Percentiles rank a stretch among this genome's conserved stretches.
These are phyloP conservation scores for Volvox carteri DNA, from an alignment of 163 green algal species.

Conservation along the genomic window DNA sequence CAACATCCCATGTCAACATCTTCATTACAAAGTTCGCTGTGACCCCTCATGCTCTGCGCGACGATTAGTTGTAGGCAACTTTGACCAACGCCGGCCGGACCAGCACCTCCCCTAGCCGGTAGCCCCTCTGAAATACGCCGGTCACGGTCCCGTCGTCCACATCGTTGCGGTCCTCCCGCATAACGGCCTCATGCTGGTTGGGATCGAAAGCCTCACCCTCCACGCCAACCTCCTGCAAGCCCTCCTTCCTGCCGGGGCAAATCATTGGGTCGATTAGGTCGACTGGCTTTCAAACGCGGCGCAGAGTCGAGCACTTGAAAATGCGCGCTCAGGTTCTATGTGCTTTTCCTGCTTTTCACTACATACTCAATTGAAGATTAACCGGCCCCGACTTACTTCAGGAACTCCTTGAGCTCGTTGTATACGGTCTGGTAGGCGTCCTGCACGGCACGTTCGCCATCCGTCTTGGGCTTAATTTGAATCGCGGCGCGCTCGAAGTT, in stretches of 20 bases:
- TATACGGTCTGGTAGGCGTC: constrained; percentile 45
- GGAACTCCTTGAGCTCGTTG: constrained; percentile 49
- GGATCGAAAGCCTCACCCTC: constrained; percentile 85
- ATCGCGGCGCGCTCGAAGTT: constrained; percentile 63
- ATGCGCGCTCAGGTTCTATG: too few relatives aligned
- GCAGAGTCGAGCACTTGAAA: too few relatives aligned
- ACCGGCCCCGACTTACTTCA: constrained; percentile 58
- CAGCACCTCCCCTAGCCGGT: constrained; percentile 82
- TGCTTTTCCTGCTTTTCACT: too few relatives aligned
- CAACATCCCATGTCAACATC: background rate
- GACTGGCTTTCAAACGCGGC: too few relatives aligned
- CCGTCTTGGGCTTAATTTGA: constrained; percentile 43
- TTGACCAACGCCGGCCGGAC: constrained; percentile 94
- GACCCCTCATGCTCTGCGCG: too few relatives aligned
- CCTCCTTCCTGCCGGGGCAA: constrained; percentile 56
- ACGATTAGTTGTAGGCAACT: constrained; percentile 66
- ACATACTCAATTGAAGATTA: too few relatives aligned
- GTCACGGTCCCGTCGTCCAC: constrained; percentile 90
- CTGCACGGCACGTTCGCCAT: constrained; percentile 53
- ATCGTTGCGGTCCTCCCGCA: constrained; percentile 85
- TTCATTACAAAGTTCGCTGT: too few relatives aligned
- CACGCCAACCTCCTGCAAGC: constrained; percentile 75
- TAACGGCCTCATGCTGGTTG: constrained; percentile 92
- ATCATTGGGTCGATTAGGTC: too few relatives aligned
- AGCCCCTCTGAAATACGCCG: constrained; percentile 95